Base-by-base conservation (phyloP, 768 basidiomycete genomes). In the Candolleomyces eurysporus region DNA sequence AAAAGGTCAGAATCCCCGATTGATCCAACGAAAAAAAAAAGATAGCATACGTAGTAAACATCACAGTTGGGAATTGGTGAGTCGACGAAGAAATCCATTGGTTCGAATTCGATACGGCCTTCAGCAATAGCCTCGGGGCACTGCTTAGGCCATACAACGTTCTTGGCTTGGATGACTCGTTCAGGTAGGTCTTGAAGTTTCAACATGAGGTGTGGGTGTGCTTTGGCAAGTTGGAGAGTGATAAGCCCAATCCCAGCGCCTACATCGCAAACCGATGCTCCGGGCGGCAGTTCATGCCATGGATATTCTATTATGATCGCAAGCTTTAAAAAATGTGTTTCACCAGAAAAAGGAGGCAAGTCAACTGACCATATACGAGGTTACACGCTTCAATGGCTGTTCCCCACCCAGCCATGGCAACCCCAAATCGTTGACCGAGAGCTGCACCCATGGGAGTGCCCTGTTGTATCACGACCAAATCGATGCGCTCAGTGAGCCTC, bases 61-160 rank as follows among this genome's bases (percentile, higher is more conserved):
- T 79, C 75, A 46, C 73, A 75, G 16, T 69, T 73, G 13, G 64
- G 62, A 40, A 75, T 69, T 1, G 79, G 78, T 4, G 74, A 52
- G 19, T 76, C 73, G 11, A 64, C 65, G 59, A 81, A 77, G 64
- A 82, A 81, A 59, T 82, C 75, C 31, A 81, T 67, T 0, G 73
- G 60, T 19, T 71, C 58, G 62, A 82, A 79, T n/a, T 71, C 62
- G n/a, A 81, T 69, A 10, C 76, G 67, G 17, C 69, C 58, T 48
- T 73, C 67, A 50, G 66, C 63, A 11, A 80, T 69, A 11, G 74
- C 76, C 48, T 76, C 69, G 1, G 79, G 78, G 50, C 67, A 72
- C 45, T 73, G 68, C 48, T 70, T 65, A 4, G 68, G 68, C 78
- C 78, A 81, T 10, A 75, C 64, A 56, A 73, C 72, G 32, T 72